phyloP scores from a whole-genome alignment of 257 asterid species.

The Primulina eburnea region DNA sequence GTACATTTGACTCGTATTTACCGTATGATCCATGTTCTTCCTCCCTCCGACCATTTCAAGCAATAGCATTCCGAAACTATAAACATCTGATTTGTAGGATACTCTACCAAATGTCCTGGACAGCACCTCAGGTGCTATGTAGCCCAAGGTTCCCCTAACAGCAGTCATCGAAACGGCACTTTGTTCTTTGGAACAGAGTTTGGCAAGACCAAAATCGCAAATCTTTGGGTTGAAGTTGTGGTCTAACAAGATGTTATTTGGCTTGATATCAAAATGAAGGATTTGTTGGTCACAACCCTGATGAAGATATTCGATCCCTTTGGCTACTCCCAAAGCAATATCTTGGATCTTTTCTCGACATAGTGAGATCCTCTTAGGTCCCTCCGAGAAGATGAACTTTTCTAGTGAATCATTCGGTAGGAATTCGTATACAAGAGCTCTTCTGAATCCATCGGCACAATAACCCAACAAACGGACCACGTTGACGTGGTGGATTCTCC shows the following conservation, averaged over 20 bases:
- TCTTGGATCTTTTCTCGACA: slow-evolving; percentile 14
- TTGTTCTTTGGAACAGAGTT: slow-evolving; percentile 24
- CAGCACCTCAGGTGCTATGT: slow-evolving; percentile 42
- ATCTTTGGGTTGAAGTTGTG: slow-evolving; percentile 23
- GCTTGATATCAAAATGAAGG: slow-evolving; percentile 30
- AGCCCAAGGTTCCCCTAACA: slow-evolving; percentile 40
- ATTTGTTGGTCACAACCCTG: slow-evolving; percentile 24
- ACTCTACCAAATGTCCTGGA: slow-evolving; percentile 35
- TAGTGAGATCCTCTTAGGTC: background rate
- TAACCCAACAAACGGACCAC: slow-evolving; percentile 41
- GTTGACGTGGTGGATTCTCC: slow-evolving; percentile 40
- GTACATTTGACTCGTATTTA: slow-evolving; percentile 21
- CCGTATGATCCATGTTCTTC: slow-evolving; percentile 27
- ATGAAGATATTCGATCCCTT: slow-evolving; percentile 29
- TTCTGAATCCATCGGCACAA: slow-evolving; percentile 41
- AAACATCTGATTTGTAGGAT: slow-evolving; percentile 38
- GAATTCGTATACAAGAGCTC: slow-evolving; percentile 40
- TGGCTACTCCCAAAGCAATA: slow-evolving; percentile 26
- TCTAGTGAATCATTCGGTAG: slow-evolving; percentile 37
- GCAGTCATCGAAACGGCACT: slow-evolving; percentile 32
- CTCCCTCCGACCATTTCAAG: slow-evolving; percentile 46
- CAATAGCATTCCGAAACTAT: slow-evolving; percentile 34
- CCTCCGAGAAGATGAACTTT: slow-evolving; percentile 29
- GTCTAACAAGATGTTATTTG: slow-evolving; percentile 28
- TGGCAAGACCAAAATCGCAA: slow-evolving; percentile 29